These are phyloP conservation scores for Claviceps sorghi DNA, from an alignment of 2,329 filamentous ascomycete genomes.

Conservation along the genomic window DNA sequence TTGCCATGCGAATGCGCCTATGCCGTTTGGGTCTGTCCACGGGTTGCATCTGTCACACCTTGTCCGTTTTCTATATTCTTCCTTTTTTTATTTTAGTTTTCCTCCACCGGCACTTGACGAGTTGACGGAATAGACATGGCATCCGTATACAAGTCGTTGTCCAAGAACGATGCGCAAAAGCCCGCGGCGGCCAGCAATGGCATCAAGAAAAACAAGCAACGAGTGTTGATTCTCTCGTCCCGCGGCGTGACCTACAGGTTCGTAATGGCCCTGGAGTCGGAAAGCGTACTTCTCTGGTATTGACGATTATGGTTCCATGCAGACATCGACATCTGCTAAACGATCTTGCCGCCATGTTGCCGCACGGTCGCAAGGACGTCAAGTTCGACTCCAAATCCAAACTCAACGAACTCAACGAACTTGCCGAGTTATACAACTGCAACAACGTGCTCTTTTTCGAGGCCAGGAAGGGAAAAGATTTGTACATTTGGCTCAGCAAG, in stretches of 20 bases:
- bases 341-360: slow-evolving; percentile 76
- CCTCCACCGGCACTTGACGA: not conserved
- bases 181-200: slow-evolving; percentile 34
- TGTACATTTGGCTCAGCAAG: slow-evolving; percentile 88
- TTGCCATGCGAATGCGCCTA: not conserved
- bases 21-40: not conserved
- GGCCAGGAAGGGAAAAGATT: slow-evolving; percentile 81
- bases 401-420: slow-evolving; percentile 66
- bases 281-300: not conserved
- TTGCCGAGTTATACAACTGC: slow-evolving; percentile 69
- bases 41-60: not conserved
- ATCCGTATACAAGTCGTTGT: slow-evolving; percentile 60
- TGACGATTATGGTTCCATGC: slow-evolving; percentile 2
- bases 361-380: slow-evolving; percentile 83
- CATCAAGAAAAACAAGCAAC: slow-evolving; percentile 50
- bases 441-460: slow-evolving; percentile 95
- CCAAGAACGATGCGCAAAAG: slow-evolving; percentile 40
- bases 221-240: slow-evolving; percentile 82
- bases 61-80: not conserved
- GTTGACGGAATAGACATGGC: slow-evolving; percentile 32
- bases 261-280: slow-evolving; percentile 9
- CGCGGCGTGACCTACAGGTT: slow-evolving; percentile 82
- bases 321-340: slow-evolving; percentile 89
- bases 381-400: slow-evolving; percentile 96
- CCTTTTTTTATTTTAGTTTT: not conserved